Conservation (phyloP, 495 filamentous ascomycete genomes). For the Podospora conica region DNA sequence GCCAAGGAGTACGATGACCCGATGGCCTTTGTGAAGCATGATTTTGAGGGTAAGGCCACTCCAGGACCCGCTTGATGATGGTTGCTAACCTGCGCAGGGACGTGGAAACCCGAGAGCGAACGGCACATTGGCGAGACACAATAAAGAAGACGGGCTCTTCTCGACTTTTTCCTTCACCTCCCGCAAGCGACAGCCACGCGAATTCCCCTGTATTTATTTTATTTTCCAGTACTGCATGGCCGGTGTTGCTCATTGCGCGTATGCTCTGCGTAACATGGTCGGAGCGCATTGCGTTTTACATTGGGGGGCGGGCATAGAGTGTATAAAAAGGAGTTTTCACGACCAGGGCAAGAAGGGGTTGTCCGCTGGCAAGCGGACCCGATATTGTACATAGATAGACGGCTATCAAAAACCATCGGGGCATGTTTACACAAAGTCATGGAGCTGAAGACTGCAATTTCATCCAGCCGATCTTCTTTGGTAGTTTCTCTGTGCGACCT, state of each 20-base stretch:
- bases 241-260: constrained; percentile 16
- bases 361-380: neutral
- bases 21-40: constrained; percentile 97
- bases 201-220: constrained; percentile 6
- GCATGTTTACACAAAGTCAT: neutral
- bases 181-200: neutral
- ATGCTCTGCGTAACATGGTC: constrained; percentile 11
- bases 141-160: constrained; percentile 10
- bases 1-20: constrained; percentile 86
- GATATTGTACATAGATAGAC: neutral
- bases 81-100: constrained; percentile 42
- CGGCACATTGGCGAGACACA: constrained; percentile 49
- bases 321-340: constrained; percentile 3
- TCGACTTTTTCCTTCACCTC: constrained; percentile 9
- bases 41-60: constrained; percentile 73
- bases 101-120: constrained; percentile 71
- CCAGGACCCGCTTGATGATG: neutral
- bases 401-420: neutral
- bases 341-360: neutral
- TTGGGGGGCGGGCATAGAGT: constrained; percentile 5
- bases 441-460: neutral
- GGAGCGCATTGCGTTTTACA: constrained; percentile 5
- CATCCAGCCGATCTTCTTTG: too few species aligned
- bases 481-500: neutral
- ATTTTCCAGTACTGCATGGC: constrained; percentile 8